A percentile compares a stretch with the other conserved stretches of the same genome.
These are phyloP conservation scores for Dioszegia crocea DNA, from an alignment of 768 basidiomycete species.

Conservation along the genomic window DNA sequence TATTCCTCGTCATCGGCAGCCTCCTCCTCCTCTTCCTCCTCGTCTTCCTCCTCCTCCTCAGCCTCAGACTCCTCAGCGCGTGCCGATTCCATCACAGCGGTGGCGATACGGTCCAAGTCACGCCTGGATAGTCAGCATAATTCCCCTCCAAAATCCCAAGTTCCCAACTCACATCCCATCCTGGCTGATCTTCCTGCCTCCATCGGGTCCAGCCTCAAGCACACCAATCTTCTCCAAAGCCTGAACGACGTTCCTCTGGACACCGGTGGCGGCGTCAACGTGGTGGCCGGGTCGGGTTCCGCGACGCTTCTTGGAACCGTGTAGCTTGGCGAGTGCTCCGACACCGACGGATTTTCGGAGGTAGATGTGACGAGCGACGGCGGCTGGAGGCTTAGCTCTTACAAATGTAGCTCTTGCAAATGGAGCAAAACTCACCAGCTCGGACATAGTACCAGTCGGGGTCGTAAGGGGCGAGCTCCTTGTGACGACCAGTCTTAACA, in stretches of 20 bases:
- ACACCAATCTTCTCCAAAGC: constrained; percentile 98
- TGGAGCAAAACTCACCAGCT: constrained; percentile 64
- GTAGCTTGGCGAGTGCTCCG: constrained; percentile 76
- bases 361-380: constrained; percentile 98
- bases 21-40: constrained; percentile 40
- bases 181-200: constrained; percentile 92
- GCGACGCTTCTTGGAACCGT: constrained; percentile 91
- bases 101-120: constrained; percentile 62
- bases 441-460: constrained; percentile 99
- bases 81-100: constrained; percentile 51
- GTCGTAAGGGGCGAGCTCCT: constrained; percentile 98
- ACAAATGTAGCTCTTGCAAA: not conserved
- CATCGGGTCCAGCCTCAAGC: constrained; percentile 85
- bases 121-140: constrained; percentile 50
- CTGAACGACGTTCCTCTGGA: constrained; percentile 94
- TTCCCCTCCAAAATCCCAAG: not conserved
- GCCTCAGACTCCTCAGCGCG: constrained; percentile 50
- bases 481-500: constrained; percentile 95
- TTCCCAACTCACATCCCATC: constrained; percentile 67
- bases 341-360: constrained; percentile 95
- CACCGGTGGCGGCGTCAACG: constrained; percentile 73
- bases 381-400: no score
- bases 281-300: constrained; percentile 97
- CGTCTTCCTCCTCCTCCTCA: constrained; percentile 41
- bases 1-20: constrained; percentile 13